Base-by-base conservation (phyloP, 306 rosid species). In the Acmispon strigosus region DNA sequence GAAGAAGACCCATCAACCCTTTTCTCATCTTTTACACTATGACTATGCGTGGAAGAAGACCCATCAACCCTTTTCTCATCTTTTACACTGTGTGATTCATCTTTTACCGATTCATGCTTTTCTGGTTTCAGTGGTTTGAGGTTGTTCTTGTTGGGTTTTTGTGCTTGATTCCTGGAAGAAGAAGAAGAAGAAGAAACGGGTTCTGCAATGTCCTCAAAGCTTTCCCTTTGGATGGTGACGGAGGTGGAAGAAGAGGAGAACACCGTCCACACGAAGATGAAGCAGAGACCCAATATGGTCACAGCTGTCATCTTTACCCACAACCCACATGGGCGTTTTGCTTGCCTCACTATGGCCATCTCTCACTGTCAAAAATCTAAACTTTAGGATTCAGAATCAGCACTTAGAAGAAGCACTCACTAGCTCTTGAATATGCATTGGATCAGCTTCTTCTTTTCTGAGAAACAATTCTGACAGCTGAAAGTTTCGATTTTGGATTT, bases 251-350 rank as follows among this genome's bases (percentile, higher is more conserved):
- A 80, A 2, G 93, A 79, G 76, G 95, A 85, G 70, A 91, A 91
- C 72, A 89, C 74, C 8, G 86, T 79, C 99, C 99, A 94, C 7
- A 89, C 87, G 59, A 94, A 71, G 66, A 91, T 81, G 50, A 90
- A 94, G 75, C 97, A 89, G 24, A 91, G 86, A 49, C 97, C 99
- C 79, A 91, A 62, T 0, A 91, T 36, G 13, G 84, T 88, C 45
- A 87, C 96, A 37, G 86, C 96, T 1, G 92, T 55, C 95, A 87
- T 84, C 87, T 91, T 94, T 14, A 84, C 78, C 64, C 91, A 89
- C 20, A 94, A 71, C 19, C 97, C 89, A 76, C 76, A 62, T 10
- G 96, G 96, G 39, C 95, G 95, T 70, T 94, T 94, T 13, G 84
- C 84, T 78, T 83, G 90, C 73, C 99, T 84, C 75, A 85, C 84